These are phyloP conservation scores for Cyclotella cryptica DNA, from an alignment of 108 stramenopile genomes.

Conservation along the genomic window DNA sequence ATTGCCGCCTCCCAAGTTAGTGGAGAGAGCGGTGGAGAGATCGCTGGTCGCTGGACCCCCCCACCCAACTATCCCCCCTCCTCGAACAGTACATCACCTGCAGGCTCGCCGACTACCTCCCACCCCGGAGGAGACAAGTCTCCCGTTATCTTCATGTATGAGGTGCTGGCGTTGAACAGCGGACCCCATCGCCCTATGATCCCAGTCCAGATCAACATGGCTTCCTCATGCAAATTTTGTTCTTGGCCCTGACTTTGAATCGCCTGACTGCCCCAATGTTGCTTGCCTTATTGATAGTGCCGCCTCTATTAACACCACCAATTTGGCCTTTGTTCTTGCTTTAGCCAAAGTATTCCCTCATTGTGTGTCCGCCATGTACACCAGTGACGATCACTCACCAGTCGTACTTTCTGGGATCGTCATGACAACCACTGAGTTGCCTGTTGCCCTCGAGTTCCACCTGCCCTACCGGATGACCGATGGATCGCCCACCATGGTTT, in stretches of 20 bases:
- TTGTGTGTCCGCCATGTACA: background rate
- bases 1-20: background rate
- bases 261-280: background rate
- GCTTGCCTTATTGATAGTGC: conserved; percentile 6
- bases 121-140: background rate
- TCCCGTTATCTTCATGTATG: background rate
- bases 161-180: background rate
- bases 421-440: conserved; percentile 2
- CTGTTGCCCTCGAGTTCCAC: conserved; percentile 7
- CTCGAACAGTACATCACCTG: too few relatives aligned
- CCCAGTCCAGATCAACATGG: conserved; percentile 5
- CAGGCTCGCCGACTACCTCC: background rate
- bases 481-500: background rate
- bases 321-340: background rate
- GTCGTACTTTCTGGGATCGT: background rate
- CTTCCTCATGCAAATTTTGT: conserved; percentile 8
- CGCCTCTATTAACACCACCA: conserved; percentile 13
- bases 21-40: background rate
- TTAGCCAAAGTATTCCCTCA: conserved; percentile 9
- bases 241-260: conserved; percentile 11
- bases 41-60: background rate
- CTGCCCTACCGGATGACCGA: conserved; percentile 8
- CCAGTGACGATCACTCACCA: background rate
- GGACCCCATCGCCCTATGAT: too few relatives aligned
- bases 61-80: too few relatives aligned